phyloP scores from a whole-genome alignment of 192 early-diverging fungal genomes.

The Gryganskiella cystojenkinii region DNA sequence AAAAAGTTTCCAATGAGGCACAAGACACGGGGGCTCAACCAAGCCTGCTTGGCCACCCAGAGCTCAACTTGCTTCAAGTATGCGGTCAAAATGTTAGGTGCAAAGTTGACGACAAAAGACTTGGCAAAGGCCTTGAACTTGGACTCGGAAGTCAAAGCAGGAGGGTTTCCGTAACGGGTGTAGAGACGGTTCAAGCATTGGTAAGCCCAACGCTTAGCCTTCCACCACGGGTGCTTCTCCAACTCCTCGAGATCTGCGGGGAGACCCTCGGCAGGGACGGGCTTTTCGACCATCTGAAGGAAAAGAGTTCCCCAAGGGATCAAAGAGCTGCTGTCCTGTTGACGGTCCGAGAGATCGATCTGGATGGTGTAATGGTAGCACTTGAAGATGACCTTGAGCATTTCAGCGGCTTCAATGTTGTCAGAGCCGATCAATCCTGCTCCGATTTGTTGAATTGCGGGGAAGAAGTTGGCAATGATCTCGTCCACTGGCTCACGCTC shows the following conservation, averaged over 20 bases:
- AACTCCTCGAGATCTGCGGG: slow-evolving; percentile 75
- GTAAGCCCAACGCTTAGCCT: slow-evolving; percentile 96
- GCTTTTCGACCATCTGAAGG: slow-evolving; percentile 82
- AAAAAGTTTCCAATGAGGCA: slow-evolving; percentile 81
- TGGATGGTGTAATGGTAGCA: slow-evolving; percentile 81
- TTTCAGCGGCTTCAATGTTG: slow-evolving; percentile 81
- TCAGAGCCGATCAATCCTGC: slow-evolving; percentile 67
- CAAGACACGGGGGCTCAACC: slow-evolving; percentile 79
- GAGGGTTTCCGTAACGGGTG: slow-evolving; percentile 73
- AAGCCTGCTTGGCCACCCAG: slow-evolving; percentile 74
- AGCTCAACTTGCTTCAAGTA: slow-evolving; percentile 88
- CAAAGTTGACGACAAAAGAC: slow-evolving; percentile 88
- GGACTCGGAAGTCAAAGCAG: slow-evolving; percentile 61
- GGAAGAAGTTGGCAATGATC: slow-evolving; percentile 82
- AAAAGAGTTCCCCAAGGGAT: slow-evolving; percentile 92
- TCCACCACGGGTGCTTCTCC: slow-evolving; percentile 89
- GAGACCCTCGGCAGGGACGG: slow-evolving; percentile 64
- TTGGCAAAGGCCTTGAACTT: slow-evolving; percentile 78
- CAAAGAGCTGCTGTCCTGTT: slow-evolving; percentile 75
- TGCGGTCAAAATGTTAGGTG: slow-evolving; percentile 85
- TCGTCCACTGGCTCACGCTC: slow-evolving; percentile 73
- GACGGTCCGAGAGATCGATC: slow-evolving; percentile 63
- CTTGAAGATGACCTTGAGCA: slow-evolving; percentile 88
- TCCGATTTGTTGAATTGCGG: slow-evolving; percentile 82
- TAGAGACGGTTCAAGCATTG: slow-evolving; percentile 90